These are phyloP conservation scores for Trametes pubescens DNA, from an alignment of 1,284 basidiomycete species.

Conservation along the genomic window DNA sequence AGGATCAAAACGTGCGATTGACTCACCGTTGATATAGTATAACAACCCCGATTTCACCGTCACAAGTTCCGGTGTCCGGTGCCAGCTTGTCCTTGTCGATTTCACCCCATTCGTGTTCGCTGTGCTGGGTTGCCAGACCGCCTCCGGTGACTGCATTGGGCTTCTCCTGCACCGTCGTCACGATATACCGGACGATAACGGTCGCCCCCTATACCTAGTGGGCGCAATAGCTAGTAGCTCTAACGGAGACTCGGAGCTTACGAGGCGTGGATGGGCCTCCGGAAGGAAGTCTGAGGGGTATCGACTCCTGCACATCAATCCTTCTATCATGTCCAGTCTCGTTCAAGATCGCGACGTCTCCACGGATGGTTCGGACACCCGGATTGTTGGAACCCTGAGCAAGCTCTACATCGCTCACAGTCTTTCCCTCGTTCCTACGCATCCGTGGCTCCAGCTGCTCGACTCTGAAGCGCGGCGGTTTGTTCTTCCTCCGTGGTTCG, in stretches of 20 bases:
- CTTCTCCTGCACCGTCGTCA: slow-evolving; percentile 1
- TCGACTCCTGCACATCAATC: neutral
- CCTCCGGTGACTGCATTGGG: neutral
- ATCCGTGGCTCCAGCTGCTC: slow-evolving; percentile 1
- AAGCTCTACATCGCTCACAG: neutral
- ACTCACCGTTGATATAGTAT: neutral
- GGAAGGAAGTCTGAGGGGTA: neutral
- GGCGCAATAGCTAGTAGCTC: neutral
- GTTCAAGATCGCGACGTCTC: neutral
- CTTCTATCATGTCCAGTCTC: neutral
- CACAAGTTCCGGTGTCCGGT: neutral
- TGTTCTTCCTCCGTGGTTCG: neutral
- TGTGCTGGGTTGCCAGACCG: neutral
- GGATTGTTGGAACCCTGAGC: neutral
- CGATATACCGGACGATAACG: neutral
- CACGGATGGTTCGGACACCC: no score
- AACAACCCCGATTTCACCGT: neutral
- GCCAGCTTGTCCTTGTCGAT: neutral
- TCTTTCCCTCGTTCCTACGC: neutral
- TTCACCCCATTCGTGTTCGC: neutral
- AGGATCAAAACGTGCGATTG: no score
- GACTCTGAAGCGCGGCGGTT: neutral
- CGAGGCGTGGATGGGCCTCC: neutral
- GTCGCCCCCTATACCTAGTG: neutral
- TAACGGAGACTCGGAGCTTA: neutral